Conservation (phyloP, 352 stramenopile species). For the Blastocystis sp. region DNA sequence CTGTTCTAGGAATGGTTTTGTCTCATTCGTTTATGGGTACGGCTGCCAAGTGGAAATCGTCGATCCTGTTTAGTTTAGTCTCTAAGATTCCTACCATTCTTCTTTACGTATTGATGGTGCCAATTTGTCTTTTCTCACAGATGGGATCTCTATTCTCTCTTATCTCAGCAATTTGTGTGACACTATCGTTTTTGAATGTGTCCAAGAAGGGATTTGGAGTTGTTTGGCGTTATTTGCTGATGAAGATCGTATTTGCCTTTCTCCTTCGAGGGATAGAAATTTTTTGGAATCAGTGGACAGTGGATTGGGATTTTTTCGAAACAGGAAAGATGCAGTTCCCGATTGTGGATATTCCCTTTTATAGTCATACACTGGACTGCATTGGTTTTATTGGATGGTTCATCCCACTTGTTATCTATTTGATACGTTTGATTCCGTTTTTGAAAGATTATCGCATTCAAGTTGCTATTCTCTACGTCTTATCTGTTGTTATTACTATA, state of each 20-base stretch:
- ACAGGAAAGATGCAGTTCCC: constrained; percentile 25
- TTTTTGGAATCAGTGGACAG: constrained; percentile 42
- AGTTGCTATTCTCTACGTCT: constrained; percentile 41
- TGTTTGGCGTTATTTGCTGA: constrained; percentile 43
- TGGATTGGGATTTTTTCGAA: constrained; percentile 54
- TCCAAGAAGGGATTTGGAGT: constrained; percentile 56
- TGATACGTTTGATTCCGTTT: constrained; percentile 26
- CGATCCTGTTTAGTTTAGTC: constrained; percentile 11
- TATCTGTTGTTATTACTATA: neutral
- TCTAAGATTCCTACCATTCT: neutral
- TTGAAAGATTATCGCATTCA: constrained; percentile 50
- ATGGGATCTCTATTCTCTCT: constrained; percentile 66
- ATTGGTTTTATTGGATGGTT: constrained; percentile 59
- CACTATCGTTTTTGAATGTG: constrained; percentile 50
- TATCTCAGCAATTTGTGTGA: constrained; percentile 34
- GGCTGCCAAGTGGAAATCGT: neutral
- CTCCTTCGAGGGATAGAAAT: constrained; percentile 24
- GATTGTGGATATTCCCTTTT: constrained; percentile 25
- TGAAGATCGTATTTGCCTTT: constrained; percentile 55
- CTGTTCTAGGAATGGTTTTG: constrained; percentile 51
- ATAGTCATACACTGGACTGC: constrained; percentile 21
- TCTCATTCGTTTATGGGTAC: constrained; percentile 44
- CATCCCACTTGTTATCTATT: constrained; percentile 26
- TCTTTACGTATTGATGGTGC: neutral
- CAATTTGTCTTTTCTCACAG: constrained; percentile 15